Percentiles rank a stretch among this genome's conserved stretches.
These are phyloP conservation scores for Carnegiea gigantea DNA, from an alignment of 179 eudicot genomes.

Conservation along the genomic window DNA sequence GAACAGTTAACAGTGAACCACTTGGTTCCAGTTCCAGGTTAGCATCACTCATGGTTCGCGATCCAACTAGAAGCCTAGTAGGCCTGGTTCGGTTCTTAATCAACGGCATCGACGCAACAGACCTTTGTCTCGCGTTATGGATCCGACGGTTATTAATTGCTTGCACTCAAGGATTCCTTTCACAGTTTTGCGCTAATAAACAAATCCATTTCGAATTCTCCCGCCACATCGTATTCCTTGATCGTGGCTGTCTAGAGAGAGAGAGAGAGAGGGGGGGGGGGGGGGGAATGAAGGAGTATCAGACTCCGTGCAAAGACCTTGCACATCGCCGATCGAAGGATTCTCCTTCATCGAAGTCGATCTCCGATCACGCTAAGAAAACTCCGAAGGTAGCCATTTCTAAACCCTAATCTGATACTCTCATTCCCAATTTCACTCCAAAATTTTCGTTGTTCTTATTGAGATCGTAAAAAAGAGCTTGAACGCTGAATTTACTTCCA, in stretches of 20 bases:
- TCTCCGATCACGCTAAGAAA: conserved; percentile 20
- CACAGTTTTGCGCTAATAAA: not conserved
- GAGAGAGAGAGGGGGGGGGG: not conserved
- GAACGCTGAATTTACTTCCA: conserved; percentile 28
- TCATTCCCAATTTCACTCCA: not conserved
- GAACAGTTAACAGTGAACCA: too few species aligned
- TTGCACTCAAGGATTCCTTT: not conserved
- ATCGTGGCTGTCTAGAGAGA: too few species aligned
- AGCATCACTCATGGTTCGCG: too few species aligned
- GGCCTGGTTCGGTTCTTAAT: too few species aligned
- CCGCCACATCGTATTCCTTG: conserved; percentile 15
- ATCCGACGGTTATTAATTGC: not conserved
- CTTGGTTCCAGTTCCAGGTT: too few species aligned
- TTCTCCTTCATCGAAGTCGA: conserved; percentile 23
- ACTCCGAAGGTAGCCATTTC: conserved; percentile 20
- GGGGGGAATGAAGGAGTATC: conserved; percentile 25
- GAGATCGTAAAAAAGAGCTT: conserved; percentile 33
- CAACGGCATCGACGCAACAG: too few species aligned
- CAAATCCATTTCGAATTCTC: conserved; percentile 28
- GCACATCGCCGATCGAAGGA: conserved; percentile 24
- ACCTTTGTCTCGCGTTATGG: too few species aligned
- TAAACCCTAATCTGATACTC: conserved; percentile 9
- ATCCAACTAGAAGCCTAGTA: too few species aligned
- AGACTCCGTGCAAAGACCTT: conserved; percentile 34
- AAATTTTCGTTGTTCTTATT: conserved; percentile 4